Evolutionary conservation across 176 grass and related monocot species (phyloP).

Genomic region (Puya raimondii): DNA sequence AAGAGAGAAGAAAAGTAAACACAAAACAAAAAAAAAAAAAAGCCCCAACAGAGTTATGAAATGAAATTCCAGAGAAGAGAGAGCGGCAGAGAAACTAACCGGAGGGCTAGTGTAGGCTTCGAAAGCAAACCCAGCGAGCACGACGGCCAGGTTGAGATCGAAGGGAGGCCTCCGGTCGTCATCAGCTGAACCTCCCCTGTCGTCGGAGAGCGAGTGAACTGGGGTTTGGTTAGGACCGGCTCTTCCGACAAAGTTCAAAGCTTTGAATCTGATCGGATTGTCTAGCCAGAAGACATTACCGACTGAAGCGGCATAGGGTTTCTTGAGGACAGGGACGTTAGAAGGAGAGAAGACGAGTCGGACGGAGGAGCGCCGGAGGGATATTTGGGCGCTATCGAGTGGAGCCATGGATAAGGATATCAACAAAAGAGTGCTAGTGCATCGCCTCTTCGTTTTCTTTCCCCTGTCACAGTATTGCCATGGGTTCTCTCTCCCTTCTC

Average conservation of each 20-base stretch:
- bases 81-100: conserved; percentile 23
- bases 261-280: background rate
- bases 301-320: background rate
- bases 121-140: conserved; percentile 89
- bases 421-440: too few species aligned
- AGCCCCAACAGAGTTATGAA: background rate
- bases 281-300: background rate
- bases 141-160: conserved; percentile 74
- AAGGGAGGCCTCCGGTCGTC: conserved; percentile 40
- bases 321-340: conserved; percentile 15
- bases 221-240: conserved; percentile 3
- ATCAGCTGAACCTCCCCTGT: background rate
- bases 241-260: conserved; percentile 12
- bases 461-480: too few species aligned
- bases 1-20: conserved; percentile 17
- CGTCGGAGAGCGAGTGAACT: conserved; percentile 14
- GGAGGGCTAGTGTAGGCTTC: conserved; percentile 77
- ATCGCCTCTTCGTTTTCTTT: too few species aligned
- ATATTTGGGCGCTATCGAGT: background rate
- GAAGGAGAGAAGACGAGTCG: conserved; percentile 14
- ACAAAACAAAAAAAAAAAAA: background rate
- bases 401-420: conserved; percentile 2
- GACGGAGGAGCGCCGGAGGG: conserved; percentile 15
- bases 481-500: too few species aligned
- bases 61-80: background rate